Conservation (phyloP, 2,329 filamentous ascomycete genomes). For the Arthrobotrys megalospora region DNA sequence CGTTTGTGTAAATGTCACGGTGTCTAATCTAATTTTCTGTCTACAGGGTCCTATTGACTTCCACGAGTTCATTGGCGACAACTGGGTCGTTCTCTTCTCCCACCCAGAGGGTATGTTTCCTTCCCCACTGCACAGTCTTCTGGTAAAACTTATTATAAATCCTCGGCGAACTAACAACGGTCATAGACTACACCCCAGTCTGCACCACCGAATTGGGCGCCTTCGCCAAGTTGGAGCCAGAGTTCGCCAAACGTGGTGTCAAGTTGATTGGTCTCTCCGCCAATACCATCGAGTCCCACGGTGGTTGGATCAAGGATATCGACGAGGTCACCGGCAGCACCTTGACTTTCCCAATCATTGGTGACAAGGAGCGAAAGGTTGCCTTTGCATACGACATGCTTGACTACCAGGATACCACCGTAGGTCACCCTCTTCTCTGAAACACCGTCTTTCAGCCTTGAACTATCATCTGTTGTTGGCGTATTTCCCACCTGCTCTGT, state of each 20-base stretch:
- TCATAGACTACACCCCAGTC: conserved; percentile 72
- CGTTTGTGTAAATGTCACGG: background rate
- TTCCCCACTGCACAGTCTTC: background rate
- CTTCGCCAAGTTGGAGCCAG: conserved; percentile 76
- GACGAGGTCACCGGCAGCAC: conserved; percentile 67
- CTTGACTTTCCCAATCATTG: conserved; percentile 69
- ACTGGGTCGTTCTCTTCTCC: conserved; percentile 80
- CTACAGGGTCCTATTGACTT: conserved; percentile 76
- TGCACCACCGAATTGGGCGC: conserved; percentile 77
- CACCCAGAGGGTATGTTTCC: conserved; percentile 72
- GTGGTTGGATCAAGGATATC: conserved; percentile 73
- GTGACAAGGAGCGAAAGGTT: conserved; percentile 68
- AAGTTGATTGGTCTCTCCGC: conserved; percentile 75
- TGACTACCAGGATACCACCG: conserved; percentile 66
- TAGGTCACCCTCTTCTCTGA: conserved; percentile 29
- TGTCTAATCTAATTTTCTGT: conserved; percentile 1
- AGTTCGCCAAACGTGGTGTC: conserved; percentile 75
- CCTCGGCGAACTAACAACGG: conserved; percentile 33
- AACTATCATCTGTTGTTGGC: conserved; percentile 13
- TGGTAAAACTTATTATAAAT: conserved; percentile 60
- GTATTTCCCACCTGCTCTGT: conserved; percentile 42
- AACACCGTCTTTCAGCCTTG: conserved; percentile 16
- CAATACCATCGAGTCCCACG: conserved; percentile 73
- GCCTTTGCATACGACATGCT: conserved; percentile 68
- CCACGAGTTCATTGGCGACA: conserved; percentile 80